Percentiles rank a stretch among this genome's conserved stretches.
phyloP scores from a whole-genome alignment of 225 moss, liverwort and hornwort genomes.

The Takakia lepidozioides region DNA sequence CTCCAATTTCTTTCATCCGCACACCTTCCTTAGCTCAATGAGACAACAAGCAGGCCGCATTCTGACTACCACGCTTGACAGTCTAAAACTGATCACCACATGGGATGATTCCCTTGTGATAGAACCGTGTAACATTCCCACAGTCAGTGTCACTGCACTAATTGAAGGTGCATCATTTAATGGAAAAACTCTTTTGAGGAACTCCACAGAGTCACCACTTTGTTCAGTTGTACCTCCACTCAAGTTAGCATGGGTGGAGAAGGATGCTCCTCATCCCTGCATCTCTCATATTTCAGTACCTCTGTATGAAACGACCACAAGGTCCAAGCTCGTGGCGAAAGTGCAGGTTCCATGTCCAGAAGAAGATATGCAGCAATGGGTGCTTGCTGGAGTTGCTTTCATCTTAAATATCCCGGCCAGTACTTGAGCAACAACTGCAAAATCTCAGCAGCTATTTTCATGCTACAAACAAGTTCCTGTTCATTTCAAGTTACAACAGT shows the following conservation, averaged over 20 bases:
- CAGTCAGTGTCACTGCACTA: neutral
- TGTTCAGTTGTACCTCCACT: constrained; percentile 13
- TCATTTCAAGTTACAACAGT: no score
- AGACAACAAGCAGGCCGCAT: constrained; percentile 18
- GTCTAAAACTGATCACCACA: constrained; percentile 12
- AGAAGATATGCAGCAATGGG: constrained; percentile 11
- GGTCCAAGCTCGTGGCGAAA: constrained; percentile 12
- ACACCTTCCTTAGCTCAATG: constrained; percentile 9
- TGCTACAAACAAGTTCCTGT: no score
- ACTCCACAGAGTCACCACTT: constrained; percentile 3
- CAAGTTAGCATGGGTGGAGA: constrained; percentile 13
- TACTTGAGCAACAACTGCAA: no score
- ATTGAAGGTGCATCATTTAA: constrained; percentile 25
- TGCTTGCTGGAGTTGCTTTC: constrained; percentile 20
- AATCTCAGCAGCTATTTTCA: no score
- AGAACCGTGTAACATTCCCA: neutral
- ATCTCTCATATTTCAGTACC: constrained; percentile 16
- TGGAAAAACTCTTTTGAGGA: constrained; percentile 7
- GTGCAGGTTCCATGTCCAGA: constrained; percentile 20
- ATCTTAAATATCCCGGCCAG: no score
- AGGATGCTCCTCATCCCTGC: constrained; percentile 5
- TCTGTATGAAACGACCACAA: constrained; percentile 12
- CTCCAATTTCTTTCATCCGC: constrained; percentile 18
- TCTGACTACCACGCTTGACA: constrained; percentile 9
- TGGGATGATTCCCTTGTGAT: constrained; percentile 10